Evolutionary conservation across 2,329 filamentous ascomycete genomes (phyloP), one percentile per base, ranked within the genome.

Genomic region (Alternaria arbusti): DNA sequence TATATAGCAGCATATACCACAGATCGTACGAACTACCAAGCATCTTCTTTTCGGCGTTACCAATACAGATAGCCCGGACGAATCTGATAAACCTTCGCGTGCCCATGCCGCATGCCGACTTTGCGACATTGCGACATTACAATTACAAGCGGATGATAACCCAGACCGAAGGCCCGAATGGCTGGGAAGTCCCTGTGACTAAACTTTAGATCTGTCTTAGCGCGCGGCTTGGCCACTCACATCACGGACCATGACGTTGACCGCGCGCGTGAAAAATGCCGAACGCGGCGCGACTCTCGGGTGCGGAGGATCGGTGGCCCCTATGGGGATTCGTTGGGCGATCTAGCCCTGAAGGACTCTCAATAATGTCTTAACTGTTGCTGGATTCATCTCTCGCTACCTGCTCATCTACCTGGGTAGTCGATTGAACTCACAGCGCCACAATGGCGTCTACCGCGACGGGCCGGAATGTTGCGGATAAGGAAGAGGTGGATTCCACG

Each of bases 371-470:
- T 52, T 40, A 22, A 52, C 12, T 36, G 20, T 32, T 17, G 2
- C 50, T 36, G 5, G 11, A 40, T 30, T 54, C 43, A 43, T 23
- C 25, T 49, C 30, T 32, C 5, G 32, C 51, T 43, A 46, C 49
- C 56, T 25, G 23, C 17, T 43, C 32, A 52, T 12, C 23, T 57
- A 57, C 17, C 54, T 36, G 44, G 20, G 28, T 28, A 32, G 54
- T 26, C 25, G 46, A 52, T 52, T 40, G 44, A 32, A 15, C 17
- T 54, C 36, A 30, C 32, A 46, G 15, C 52, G 25, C 46, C 49
- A 44, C 47, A 13, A 69, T 70, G 68, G 59, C 63, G 28, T 67
- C 64, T 54, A 45, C 56, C n/a, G 59, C 55, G 20, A 59, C 63
- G 30, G 45, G 51, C n/a, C 60, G 62, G 44, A 60, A 58, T 56